A percentile compares a stretch with the other conserved stretches of the same genome.
phyloP scores from a whole-genome alignment of 805 yeast genomes.

The Barnettozyma pratensis region DNA sequence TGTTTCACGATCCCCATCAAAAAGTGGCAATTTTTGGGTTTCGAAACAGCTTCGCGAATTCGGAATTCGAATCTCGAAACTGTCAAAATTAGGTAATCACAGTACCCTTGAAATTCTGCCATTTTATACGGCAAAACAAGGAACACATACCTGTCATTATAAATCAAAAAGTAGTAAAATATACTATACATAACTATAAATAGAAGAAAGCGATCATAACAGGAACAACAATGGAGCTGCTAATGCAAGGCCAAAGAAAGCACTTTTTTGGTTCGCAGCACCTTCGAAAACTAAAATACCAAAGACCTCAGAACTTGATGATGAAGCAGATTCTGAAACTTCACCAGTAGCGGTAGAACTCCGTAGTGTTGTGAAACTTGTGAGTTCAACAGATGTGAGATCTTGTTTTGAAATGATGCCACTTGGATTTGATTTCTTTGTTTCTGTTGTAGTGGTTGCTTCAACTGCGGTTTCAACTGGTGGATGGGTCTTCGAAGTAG shows the following conservation, averaged over 20 bases:
- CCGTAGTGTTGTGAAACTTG: not conserved
- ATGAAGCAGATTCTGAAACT: not conserved
- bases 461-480: too few relatives aligned
- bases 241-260: not conserved
- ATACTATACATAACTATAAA: not conserved
- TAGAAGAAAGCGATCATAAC: not conserved
- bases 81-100: too few relatives aligned
- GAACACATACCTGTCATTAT: not conserved
- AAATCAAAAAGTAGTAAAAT: not conserved
- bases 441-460: too few relatives aligned
- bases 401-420: too few relatives aligned
- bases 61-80: not conserved
- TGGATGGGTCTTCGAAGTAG: too few relatives aligned
- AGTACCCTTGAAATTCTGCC: not conserved
- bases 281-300: not conserved
- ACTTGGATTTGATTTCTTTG: too few relatives aligned
- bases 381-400: not conserved
- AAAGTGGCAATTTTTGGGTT: conserved; percentile 5
- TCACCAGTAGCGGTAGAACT: not conserved
- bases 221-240: not conserved
- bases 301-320: not conserved
- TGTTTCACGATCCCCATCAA: too few relatives aligned
- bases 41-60: not conserved
- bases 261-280: not conserved
- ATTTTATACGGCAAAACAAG: not conserved